Evolutionary conservation across 108 stramenopile genomes (phyloP), one percentile per base, ranked within the genome.

Genomic region (Craspedostauros australis): DNA sequence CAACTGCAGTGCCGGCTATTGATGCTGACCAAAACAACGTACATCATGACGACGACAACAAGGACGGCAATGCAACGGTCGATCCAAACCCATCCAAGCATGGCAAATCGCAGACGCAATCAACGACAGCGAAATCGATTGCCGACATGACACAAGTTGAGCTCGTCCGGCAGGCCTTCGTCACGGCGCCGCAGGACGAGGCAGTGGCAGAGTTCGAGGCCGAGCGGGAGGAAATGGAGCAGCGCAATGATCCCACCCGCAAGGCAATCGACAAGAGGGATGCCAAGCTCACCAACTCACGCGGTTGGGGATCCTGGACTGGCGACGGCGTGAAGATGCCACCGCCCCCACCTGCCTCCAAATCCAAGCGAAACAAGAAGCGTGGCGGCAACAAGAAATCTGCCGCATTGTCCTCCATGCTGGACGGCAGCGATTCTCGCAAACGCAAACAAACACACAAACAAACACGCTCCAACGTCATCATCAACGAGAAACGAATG

Each of bases 271-370:
- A 47, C 0, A 66, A 72, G 49, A 42, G 39, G 11, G n/a, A n/a
- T n/a, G 62, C 75, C 19, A 76, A 68, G 18, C 54, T 41, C 5
- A 80, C 77, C 21, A 63, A 67, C 0, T n/a, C n/a, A n/a, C n/a
- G n/a, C n/a, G 94, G 94, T 0, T 95, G 94, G 94, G 94, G 94
- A 36, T 75, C 70, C 25, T 95, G 94, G 94, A 68, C 87, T 1
- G 94, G 94, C 23, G 79, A 62, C 33, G 96, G 93, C 11, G 87
- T 75, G 16, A n/a, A n/a, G n/a, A n/a, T n/a, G n/a, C 81, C 78
- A 16, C 66, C 83, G 8, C 82, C 86, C 14, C 65, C 56, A 45
- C 86, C 80, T 29, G 73, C 79, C 6, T n/a, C n/a, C n/a, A n/a
- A n/a, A n/a, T n/a, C 65, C 5, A 84, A 82, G 49, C 24, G 83